These are phyloP conservation scores for Malania oleifera DNA, from an alignment of 164 flowering plant genomes.

Conservation along the genomic window DNA sequence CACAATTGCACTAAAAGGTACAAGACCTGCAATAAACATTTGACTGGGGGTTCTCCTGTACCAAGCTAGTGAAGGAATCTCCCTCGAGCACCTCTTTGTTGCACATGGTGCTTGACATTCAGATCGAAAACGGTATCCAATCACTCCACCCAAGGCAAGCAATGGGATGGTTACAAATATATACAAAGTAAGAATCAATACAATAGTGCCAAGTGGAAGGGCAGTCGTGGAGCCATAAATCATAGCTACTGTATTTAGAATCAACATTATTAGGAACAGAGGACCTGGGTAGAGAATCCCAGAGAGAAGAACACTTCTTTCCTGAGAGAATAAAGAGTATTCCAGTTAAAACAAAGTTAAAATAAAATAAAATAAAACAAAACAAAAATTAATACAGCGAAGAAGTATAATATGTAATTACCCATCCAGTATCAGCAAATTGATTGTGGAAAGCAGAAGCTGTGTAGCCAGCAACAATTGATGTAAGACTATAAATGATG, in stretches of 20 bases:
- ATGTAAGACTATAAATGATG: conserved; percentile 50
- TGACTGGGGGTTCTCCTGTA: conserved; percentile 53
- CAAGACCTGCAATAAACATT: conserved; percentile 65
- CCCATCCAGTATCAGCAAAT: conserved; percentile 57
- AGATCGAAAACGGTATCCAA: conserved; percentile 39
- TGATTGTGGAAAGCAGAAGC: conserved; percentile 56
- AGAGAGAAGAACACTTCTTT: conserved; percentile 44
- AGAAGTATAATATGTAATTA: conserved; percentile 19
- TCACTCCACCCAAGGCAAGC: conserved; percentile 56
- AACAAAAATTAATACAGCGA: not conserved
- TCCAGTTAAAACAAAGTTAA: not conserved
- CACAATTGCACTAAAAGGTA: conserved; percentile 62
- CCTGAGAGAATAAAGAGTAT: conserved; percentile 37
- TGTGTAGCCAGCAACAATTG: conserved; percentile 61
- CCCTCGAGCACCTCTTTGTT: conserved; percentile 47
- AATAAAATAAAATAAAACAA: not conserved
- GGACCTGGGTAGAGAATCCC: conserved; percentile 64
- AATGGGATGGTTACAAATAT: conserved; percentile 45
- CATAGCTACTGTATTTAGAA: conserved; percentile 54
- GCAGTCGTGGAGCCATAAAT: conserved; percentile 61
- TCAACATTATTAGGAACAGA: conserved; percentile 29
- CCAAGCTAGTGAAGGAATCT: conserved; percentile 65
- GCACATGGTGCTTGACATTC: conserved; percentile 53
- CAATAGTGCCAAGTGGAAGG: conserved; percentile 69
- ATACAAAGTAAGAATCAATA: conserved; percentile 43